Percentiles rank a stretch among this genome's conserved stretches.
Conservation (phyloP, 768 basidiomycete species). For the Phylloporus scabripes region DNA sequence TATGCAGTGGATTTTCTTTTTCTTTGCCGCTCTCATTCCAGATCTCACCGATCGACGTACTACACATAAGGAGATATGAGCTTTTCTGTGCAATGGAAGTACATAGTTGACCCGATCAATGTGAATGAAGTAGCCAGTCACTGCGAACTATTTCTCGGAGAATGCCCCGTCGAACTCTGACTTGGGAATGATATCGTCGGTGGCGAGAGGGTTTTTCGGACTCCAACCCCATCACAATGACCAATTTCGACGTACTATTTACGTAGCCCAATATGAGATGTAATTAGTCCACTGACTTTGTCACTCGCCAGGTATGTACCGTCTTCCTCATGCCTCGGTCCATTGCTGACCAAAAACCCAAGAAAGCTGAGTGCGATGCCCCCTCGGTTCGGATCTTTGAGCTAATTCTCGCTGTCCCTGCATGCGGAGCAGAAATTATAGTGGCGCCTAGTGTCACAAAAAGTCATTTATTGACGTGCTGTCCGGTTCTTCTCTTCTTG, state of each 20-base stretch:
- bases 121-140: not conserved
- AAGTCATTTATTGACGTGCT: not conserved
- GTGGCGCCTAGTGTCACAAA: not conserved
- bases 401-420: not conserved
- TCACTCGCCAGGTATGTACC: too few relatives aligned
- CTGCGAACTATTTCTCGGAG: not conserved
- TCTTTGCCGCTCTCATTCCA: not conserved
- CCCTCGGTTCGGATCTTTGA: slow-evolving; percentile 7
- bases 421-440: slow-evolving; percentile 1
- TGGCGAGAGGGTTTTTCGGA: not conserved
- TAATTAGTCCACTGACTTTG: slow-evolving; percentile 11
- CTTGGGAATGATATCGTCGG: not conserved
- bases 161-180: not conserved
- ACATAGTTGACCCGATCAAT: not conserved
- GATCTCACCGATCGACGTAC: slow-evolving; percentile 8
- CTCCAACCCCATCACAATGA: not conserved
- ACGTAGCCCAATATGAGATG: slow-evolving; percentile 8
- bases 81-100: slow-evolving; percentile 15
- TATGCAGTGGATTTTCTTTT: not conserved
- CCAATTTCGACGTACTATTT: slow-evolving; percentile 7
- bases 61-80: slow-evolving; percentile 7
- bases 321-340: not conserved
- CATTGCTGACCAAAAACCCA: not conserved
- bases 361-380: not conserved
- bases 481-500: not conserved